These are phyloP conservation scores for Pythium folliculosum DNA, from an alignment of 352 stramenopile genomes.

Conservation along the genomic window DNA sequence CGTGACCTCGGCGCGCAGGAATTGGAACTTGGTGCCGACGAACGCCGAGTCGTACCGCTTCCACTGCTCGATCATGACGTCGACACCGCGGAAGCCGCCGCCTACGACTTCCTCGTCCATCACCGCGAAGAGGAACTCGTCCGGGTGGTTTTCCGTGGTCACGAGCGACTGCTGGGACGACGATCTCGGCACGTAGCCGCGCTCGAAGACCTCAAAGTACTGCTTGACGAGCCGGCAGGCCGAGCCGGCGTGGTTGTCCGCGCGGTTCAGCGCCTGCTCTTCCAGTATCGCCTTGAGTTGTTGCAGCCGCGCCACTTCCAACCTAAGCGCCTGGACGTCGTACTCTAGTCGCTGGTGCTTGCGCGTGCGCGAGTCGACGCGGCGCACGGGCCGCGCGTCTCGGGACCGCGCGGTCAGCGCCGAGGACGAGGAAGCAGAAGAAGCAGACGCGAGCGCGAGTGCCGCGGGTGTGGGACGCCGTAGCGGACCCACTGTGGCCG, in stretches of 20 bases:
- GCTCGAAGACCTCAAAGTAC: conserved; percentile 24
- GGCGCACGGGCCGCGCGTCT: neutral
- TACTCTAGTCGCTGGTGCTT: conserved; percentile 10
- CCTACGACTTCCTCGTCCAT: conserved; percentile 23
- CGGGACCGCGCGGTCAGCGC: neutral
- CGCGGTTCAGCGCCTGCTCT: conserved; percentile 16
- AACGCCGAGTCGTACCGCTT: conserved; percentile 23
- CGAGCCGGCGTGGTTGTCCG: conserved; percentile 17
- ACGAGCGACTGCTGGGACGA: too few species aligned
- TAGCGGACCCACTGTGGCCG: conserved; percentile 14
- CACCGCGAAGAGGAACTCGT: conserved; percentile 12
- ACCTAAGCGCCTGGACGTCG: conserved; percentile 10
- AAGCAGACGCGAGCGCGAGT: neutral
- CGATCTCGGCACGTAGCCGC: conserved; percentile 6
- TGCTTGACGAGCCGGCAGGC: conserved; percentile 15
- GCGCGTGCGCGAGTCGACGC: conserved; percentile 9
- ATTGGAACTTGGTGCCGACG: conserved; percentile 18
- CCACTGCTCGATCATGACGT: conserved; percentile 28
- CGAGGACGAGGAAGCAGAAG: neutral
- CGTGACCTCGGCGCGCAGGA: conserved; percentile 13
- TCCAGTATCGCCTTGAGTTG: conserved; percentile 10
- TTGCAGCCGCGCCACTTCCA: conserved; percentile 20
- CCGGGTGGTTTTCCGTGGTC: neutral
- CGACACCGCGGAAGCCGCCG: conserved; percentile 17
- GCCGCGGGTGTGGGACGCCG: conserved; percentile 9